A percentile compares a stretch with the other conserved stretches of the same genome.
phyloP scores from a whole-genome alignment of 176 grass and related monocot genomes.

The Paspalum notatum region DNA sequence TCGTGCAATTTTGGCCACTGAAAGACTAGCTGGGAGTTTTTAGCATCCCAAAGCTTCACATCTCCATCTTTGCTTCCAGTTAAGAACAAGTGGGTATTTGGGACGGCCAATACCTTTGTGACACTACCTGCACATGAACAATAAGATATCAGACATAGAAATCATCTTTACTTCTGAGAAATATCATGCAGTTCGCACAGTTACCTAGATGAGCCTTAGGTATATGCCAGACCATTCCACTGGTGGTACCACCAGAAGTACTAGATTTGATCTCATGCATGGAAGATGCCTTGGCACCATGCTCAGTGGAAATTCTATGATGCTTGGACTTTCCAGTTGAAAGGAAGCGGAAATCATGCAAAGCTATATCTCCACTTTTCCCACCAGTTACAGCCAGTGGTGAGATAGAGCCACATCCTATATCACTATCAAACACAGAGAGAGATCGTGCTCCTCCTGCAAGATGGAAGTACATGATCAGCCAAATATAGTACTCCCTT shows the following conservation, averaged over 20 bases:
- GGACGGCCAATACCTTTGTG: slow-evolving; percentile 72
- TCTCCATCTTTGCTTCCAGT: slow-evolving; percentile 99
- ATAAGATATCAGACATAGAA: slow-evolving; percentile 46
- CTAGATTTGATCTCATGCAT: slow-evolving; percentile 46
- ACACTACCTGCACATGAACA: slow-evolving; percentile 67
- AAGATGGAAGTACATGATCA: slow-evolving; percentile 52
- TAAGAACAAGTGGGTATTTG: slow-evolving; percentile 89
- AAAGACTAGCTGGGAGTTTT: slow-evolving; percentile 71
- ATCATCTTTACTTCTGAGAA: slow-evolving; percentile 30
- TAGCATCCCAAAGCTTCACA: slow-evolving; percentile 99
- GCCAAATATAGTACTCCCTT: too few relatives aligned
- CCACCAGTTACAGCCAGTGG: slow-evolving; percentile 86
- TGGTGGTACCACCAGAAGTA: slow-evolving; percentile 49
- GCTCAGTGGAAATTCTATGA: slow-evolving; percentile 49
- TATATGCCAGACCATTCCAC: slow-evolving; percentile 89
- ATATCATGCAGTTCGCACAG: slow-evolving; percentile 33
- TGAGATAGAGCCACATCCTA: slow-evolving; percentile 77
- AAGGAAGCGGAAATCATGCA: slow-evolving; percentile 90
- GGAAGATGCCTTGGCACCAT: slow-evolving; percentile 44
- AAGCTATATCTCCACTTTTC: slow-evolving; percentile 80
- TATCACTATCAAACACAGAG: slow-evolving; percentile 74
- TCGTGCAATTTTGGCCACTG: slow-evolving; percentile 96
- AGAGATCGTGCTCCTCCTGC: slow-evolving; percentile 87
- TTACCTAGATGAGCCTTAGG: slow-evolving; percentile 96
- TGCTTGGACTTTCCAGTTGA: slow-evolving; percentile 74